These are phyloP conservation scores for Sporothrix euskadiensis DNA, from an alignment of 2,329 filamentous ascomycete species.

Conservation along the genomic window DNA sequence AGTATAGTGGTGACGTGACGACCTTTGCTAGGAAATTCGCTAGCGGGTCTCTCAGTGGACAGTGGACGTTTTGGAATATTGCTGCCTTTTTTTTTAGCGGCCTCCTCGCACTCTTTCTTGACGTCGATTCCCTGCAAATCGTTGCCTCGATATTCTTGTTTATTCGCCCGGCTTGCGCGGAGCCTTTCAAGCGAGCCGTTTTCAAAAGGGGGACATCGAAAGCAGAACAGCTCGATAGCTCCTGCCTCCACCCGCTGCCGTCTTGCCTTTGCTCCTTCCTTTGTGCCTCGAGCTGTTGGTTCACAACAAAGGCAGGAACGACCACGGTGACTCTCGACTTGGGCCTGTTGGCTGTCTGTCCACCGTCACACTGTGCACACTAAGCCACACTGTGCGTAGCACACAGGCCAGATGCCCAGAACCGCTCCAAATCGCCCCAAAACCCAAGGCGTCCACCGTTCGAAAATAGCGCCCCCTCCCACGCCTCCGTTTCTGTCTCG, in stretches of 20 bases:
- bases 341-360: background rate
- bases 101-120: background rate
- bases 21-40: background rate
- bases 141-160: background rate
- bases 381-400: slow-evolving; percentile 11
- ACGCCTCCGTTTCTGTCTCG: background rate
- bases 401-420: background rate
- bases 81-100: background rate
- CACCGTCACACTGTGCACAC: slow-evolving; percentile 8
- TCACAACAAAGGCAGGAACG: slow-evolving; percentile 5
- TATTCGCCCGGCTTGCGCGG: background rate
- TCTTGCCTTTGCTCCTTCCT: background rate
- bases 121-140: background rate
- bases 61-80: background rate
- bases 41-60: slow-evolving; percentile 1
- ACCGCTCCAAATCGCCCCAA: background rate
- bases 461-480: slow-evolving; percentile 29
- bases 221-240: background rate
- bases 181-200: slow-evolving; percentile 12
- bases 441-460: background rate
- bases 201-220: background rate
- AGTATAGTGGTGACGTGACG: slow-evolving; percentile 7
- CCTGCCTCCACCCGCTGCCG: slow-evolving; percentile 1
- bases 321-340: background rate
- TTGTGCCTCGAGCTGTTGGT: background rate